Conservation (phyloP, 1,284 basidiomycete genomes). For the Tausonia pullulans region DNA sequence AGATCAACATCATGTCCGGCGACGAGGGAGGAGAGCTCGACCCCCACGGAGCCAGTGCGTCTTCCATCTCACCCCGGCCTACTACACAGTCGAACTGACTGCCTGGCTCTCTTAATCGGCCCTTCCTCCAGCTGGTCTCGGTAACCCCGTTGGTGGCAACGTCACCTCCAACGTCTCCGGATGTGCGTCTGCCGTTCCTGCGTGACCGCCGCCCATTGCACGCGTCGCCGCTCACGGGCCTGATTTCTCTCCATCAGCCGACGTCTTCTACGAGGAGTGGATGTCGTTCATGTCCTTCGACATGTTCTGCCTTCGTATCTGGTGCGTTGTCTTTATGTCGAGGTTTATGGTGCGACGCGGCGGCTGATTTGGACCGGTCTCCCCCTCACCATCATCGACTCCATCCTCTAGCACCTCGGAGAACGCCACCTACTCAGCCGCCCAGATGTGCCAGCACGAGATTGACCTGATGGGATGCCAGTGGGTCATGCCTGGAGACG, state of each 20-base stretch:
- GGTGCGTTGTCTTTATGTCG: constrained; percentile 21
- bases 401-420: constrained; percentile 35
- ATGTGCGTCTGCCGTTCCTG: constrained; percentile 15
- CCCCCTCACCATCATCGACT: too few species aligned
- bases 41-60: constrained; percentile 25
- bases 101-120: background rate
- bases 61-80: constrained; percentile 40
- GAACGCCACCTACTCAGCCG: constrained; percentile 6
- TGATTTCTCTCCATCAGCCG: background rate
- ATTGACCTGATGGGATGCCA: constrained; percentile 37
- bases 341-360: too few species aligned
- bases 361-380: too few species aligned
- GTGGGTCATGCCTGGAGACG: constrained; percentile 27
- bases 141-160: constrained; percentile 35
- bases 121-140: constrained; percentile 19
- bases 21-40: constrained; percentile 27
- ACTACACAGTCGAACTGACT: background rate
- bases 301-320: constrained; percentile 34
- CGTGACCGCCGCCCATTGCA: too few species aligned
- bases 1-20: constrained; percentile 22
- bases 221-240: too few species aligned
- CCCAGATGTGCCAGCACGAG: constrained; percentile 28
- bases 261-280: constrained; percentile 24
- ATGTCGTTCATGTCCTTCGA: constrained; percentile 24
- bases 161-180: constrained; percentile 35